A percentile compares a stretch with the other conserved stretches of the same genome.
Evolutionary conservation across 139 green algal genomes (phyloP).

Genomic region (Micractinium sp.): DNA sequence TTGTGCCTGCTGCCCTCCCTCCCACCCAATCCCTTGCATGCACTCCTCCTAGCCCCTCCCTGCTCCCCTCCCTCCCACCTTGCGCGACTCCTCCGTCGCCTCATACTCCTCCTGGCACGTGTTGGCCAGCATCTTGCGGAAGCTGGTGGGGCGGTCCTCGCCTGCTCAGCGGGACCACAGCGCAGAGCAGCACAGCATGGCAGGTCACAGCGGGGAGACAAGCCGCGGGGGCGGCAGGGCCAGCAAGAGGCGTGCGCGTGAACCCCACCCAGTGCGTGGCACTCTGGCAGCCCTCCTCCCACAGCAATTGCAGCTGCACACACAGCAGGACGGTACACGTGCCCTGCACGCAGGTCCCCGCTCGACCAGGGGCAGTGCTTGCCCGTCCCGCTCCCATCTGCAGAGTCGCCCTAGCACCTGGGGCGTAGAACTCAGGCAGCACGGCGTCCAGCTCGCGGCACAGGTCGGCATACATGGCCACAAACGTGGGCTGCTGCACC

Average conservation of each 20-base stretch:
- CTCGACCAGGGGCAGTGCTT: background rate
- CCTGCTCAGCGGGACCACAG: too few relatives aligned
- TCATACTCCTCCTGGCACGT: conserved; percentile 99
- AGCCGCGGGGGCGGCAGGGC: background rate
- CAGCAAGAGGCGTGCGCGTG: background rate
- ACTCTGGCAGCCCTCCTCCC: background rate
- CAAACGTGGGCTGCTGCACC: conserved; percentile 97
- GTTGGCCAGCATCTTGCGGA: conserved; percentile 96
- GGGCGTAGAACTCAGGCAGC: conserved; percentile 29
- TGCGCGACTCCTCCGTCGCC: conserved; percentile 65
- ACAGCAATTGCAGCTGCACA: too few relatives aligned
- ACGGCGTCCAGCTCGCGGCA: conserved; percentile 51
- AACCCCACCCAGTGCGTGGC: background rate
- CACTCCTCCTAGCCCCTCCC: background rate
- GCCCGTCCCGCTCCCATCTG: too few relatives aligned
- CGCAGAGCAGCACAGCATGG: too few relatives aligned
- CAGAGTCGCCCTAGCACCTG: too few relatives aligned
- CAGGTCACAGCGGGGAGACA: too few relatives aligned
- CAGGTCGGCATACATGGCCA: conserved; percentile 80
- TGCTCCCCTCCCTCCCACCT: conserved; percentile 45
- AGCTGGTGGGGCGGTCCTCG: conserved; percentile 80
- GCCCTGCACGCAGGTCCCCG: background rate
- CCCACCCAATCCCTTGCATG: background rate
- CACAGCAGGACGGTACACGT: background rate
- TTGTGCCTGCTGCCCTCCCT: background rate